Percentiles rank a stretch among this genome's conserved stretches.
These are phyloP conservation scores for Calophaca sinica DNA, from an alignment of 306 rosid species.

Conservation along the genomic window DNA sequence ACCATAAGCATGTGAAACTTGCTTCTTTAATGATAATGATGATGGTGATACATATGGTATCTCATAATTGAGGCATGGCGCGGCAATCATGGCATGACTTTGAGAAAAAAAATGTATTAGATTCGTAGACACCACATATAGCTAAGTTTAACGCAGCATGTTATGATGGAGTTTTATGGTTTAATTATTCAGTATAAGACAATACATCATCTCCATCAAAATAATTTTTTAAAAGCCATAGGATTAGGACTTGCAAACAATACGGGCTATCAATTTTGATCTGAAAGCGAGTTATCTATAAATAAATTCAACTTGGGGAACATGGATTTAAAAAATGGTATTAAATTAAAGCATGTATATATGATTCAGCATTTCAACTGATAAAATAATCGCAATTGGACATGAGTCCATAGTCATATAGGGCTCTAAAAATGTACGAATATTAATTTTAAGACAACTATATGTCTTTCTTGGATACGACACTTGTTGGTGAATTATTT, in stretches of 20 bases:
- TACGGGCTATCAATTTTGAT: constrained; percentile 43
- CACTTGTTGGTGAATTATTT: constrained; percentile 45
- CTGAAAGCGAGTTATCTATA: constrained; percentile 47
- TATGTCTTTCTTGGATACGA: constrained; percentile 44
- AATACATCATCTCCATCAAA: constrained; percentile 38
- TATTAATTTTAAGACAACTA: constrained; percentile 44
- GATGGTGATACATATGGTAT: constrained; percentile 37
- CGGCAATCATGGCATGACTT: constrained; percentile 42
- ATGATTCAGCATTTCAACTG: constrained; percentile 37
- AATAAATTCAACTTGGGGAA: constrained; percentile 59
- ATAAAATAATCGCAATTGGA: constrained; percentile 48
- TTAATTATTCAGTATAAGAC: constrained; percentile 21
- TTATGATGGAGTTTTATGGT: constrained; percentile 24
- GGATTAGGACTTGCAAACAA: constrained; percentile 54
- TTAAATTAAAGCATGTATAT: constrained; percentile 41
- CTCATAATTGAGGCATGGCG: constrained; percentile 46
- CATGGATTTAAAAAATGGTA: constrained; percentile 42
- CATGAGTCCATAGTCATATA: constrained; percentile 37
- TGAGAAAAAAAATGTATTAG: constrained; percentile 26
- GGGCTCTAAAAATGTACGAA: constrained; percentile 27
- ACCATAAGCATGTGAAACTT: constrained; percentile 41
- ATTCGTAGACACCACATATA: neutral
- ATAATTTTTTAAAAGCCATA: constrained; percentile 28
- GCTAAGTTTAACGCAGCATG: constrained; percentile 29
- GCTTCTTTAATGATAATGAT: constrained; percentile 27